Conservation (phyloP, 352 stramenopile species). For the Phytophthora fragariae region DNA sequence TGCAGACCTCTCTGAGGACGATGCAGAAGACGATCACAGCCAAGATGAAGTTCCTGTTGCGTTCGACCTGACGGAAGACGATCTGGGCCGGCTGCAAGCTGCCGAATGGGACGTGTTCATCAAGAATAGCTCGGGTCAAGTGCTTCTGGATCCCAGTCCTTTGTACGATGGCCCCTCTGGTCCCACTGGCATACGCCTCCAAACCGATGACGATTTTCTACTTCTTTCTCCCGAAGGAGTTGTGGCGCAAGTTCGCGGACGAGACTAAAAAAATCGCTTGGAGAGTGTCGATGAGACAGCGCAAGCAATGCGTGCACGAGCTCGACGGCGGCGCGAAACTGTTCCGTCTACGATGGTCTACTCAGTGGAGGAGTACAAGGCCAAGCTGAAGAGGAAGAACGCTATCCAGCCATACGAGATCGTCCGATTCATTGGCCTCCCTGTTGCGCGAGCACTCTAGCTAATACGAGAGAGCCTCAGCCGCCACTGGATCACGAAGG, state of each 20-base stretch:
- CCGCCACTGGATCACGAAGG: constrained; percentile 6
- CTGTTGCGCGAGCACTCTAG: neutral
- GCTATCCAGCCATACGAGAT: constrained; percentile 8
- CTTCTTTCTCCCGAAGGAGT: constrained; percentile 4
- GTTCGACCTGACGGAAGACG: too few species aligned
- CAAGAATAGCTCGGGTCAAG: neutral
- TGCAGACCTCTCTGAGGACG: neutral
- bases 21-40: neutral
- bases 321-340: neutral
- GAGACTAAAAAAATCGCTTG: neutral
- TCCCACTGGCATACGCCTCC: neutral
- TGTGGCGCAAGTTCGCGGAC: constrained; percentile 2
- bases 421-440: neutral
- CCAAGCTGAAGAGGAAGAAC: neutral
- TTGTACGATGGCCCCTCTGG: constrained; percentile 1
- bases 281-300: neutral
- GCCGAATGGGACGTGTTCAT: neutral
- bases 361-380: constrained; percentile 9
- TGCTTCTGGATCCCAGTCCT: neutral
- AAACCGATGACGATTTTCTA: constrained; percentile 5
- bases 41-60: neutral
- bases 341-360: neutral
- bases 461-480: constrained; percentile 2
- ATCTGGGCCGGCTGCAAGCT: neutral
- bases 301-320: neutral